phyloP scores from a whole-genome alignment of 1,139 yeast genomes.

The Pneumocystis murina region DNA sequence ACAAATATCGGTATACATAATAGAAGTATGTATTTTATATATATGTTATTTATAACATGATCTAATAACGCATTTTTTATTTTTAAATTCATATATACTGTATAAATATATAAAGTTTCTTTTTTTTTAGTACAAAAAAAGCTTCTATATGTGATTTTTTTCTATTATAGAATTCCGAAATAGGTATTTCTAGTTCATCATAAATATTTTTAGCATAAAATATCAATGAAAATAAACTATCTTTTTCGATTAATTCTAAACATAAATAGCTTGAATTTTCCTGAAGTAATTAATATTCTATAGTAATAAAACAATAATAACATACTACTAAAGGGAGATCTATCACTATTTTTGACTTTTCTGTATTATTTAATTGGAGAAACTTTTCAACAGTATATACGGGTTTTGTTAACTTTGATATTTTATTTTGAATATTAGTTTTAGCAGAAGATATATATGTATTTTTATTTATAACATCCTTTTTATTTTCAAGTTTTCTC shows the following conservation, averaged over 20 bases:
- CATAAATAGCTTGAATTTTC: neutral
- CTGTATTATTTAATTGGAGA: neutral
- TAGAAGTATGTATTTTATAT: neutral
- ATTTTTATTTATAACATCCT: neutral
- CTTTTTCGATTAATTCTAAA: neutral
- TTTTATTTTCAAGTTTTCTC: neutral
- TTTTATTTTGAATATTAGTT: neutral
- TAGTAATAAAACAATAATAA: neutral
- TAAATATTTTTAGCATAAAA: neutral
- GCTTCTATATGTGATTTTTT: neutral
- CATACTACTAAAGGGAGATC: neutral
- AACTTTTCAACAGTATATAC: neutral
- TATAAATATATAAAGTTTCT: neutral
- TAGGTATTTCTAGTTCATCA: neutral
- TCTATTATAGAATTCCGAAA: neutral
- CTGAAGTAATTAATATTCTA: neutral
- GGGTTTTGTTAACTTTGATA: neutral
- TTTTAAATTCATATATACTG: neutral
- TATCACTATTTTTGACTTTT: neutral
- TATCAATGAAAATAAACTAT: neutral
- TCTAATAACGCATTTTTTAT: conserved; percentile 1
- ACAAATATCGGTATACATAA: neutral
- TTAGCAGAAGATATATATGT: neutral
- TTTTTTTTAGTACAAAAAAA: neutral
- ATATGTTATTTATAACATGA: neutral